Evolutionary conservation across 257 asterid genomes (phyloP), one percentile per base, ranked within the genome.

Genomic region (Mentha longifolia): DNA sequence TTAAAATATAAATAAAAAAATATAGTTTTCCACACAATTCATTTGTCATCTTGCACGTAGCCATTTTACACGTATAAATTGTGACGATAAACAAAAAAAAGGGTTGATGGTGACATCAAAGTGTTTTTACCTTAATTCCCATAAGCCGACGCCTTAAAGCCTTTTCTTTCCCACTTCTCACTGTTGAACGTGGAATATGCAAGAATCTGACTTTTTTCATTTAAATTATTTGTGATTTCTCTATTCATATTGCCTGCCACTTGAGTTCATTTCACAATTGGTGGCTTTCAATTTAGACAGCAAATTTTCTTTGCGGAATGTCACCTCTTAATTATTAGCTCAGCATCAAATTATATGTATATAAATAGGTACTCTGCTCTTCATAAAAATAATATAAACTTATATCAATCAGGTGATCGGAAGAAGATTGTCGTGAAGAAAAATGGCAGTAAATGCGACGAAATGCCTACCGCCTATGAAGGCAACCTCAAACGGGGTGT

Each of bases 401-500:
- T 22, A n/a, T 22, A 22, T 22, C n/a, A n/a, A 22, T 9, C 11
- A 2, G 22, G 20, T 58, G 63, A 41, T 13, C 20, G 43, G 2
- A 3, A 0, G 0, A 8, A 0, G 0, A 8, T 9, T 0, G 5
- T 17, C 3, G 12, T 42, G 4, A 49, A 19, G 20, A 14, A 14
- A 65, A 31, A 88, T 88, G 95, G 89, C 77, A 33, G 14, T 42
- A 0, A 79, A 80, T 58, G 65, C 77, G 11, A 76, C 92, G 5
- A 54, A 46, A 25, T 85, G 96, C 65, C 90, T 85, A 0, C 35
- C 86, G 4, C 87, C 85, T 0, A 90, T 90, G 97, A 88, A 86
- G 83, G 88, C 97, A 1, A 57, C 97, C 4, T 90, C 97, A 0
- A 86, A 88, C 22, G 96, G 97, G 5, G 71, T 82, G 4, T 91